phyloP scores from a whole-genome alignment of 495 filamentous ascomycete genomes.

The Friedmanniomyces simplex region DNA sequence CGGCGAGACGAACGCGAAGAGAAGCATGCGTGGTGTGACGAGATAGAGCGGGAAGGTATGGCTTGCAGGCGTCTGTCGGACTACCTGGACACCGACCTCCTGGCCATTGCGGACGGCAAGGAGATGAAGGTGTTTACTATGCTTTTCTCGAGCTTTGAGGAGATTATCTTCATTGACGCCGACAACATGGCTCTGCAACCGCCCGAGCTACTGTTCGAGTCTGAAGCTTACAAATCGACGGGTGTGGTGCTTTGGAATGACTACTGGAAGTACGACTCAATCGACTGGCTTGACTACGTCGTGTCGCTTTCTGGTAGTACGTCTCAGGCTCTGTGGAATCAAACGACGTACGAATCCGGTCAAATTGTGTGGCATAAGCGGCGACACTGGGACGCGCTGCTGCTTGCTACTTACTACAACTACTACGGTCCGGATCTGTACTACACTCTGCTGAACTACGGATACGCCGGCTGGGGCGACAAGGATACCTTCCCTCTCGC shows the following conservation, averaged over 20 bases:
- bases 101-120: slow-evolving; percentile 3
- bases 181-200: slow-evolving; percentile 9
- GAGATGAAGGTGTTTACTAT: slow-evolving; percentile 13
- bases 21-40: slow-evolving; percentile 6
- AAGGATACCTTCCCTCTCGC: slow-evolving; percentile 48
- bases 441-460: slow-evolving; percentile 48
- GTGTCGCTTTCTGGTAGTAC: slow-evolving; percentile 34
- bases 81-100: slow-evolving; percentile 11
- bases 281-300: slow-evolving; percentile 31
- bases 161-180: slow-evolving; percentile 14
- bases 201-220: slow-evolving; percentile 9
- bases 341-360: slow-evolving; percentile 38
- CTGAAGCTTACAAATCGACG: slow-evolving; percentile 1
- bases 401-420: slow-evolving; percentile 56
- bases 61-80: slow-evolving; percentile 7
- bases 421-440: slow-evolving; percentile 49
- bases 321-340: slow-evolving; percentile 16
- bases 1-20: slow-evolving; percentile 10
- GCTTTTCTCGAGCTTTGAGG: slow-evolving; percentile 11
- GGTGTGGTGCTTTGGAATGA: slow-evolving; percentile 9
- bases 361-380: slow-evolving; percentile 47
- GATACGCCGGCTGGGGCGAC: slow-evolving; percentile 49
- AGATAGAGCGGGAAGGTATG: slow-evolving; percentile 8
- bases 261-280: slow-evolving; percentile 2
- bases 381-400: slow-evolving; percentile 40